Conservation (phyloP, 805 yeast genomes). For the Torulaspora franciscae region DNA sequence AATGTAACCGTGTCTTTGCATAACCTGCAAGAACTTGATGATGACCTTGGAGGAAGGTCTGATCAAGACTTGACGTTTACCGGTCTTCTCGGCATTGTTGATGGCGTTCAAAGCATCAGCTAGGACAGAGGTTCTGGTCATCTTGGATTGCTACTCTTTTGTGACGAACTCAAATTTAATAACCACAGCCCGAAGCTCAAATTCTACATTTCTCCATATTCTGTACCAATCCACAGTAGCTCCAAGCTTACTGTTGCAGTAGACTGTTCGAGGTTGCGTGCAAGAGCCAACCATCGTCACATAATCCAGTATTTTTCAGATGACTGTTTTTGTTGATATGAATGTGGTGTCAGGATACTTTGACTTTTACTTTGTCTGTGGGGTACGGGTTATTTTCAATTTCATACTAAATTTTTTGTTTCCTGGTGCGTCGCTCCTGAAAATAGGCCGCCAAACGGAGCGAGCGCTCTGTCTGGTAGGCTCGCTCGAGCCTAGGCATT, state of each 20-base stretch:
- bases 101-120: constrained; percentile 98
- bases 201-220: neutral
- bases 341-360: neutral
- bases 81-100: constrained; percentile 99
- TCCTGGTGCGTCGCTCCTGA: neutral
- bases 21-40: constrained; percentile 92
- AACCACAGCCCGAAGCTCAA: neutral
- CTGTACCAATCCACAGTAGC: neutral
- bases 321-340: constrained; percentile 8
- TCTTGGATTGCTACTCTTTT: constrained; percentile 37
- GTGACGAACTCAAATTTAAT: neutral
- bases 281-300: neutral
- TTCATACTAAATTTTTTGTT: neutral
- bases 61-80: constrained; percentile 97
- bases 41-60: constrained; percentile 98
- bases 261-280: constrained; percentile 1
- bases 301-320: constrained; percentile 6
- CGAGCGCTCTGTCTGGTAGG: neutral
- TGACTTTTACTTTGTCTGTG: neutral
- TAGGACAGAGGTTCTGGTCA: constrained; percentile 98
- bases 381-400: constrained; percentile 2
- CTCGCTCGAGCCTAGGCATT: neutral
- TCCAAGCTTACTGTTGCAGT: neutral
- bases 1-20: constrained; percentile 98
- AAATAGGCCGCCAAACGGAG: neutral